phyloP scores from a whole-genome alignment of 2,329 filamentous ascomycete genomes.

The Colletotrichum trifolii region DNA sequence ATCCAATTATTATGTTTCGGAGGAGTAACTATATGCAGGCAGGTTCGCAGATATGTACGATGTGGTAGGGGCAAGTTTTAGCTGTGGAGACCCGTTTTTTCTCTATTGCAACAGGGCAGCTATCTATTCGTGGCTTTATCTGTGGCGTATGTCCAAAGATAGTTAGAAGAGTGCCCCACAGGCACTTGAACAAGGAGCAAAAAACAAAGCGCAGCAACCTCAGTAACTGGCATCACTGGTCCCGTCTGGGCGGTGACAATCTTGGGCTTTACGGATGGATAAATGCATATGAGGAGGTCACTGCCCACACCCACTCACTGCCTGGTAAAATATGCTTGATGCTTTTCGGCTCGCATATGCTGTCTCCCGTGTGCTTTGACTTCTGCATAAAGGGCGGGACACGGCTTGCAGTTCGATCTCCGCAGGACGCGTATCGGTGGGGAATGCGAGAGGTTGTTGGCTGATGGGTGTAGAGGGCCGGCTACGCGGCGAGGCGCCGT shows the following conservation, averaged over 20 bases:
- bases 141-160: too few species aligned
- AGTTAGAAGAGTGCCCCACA: too few species aligned
- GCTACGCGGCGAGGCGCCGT: neutral
- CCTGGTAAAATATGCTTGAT: too few species aligned
- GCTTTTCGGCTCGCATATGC: too few species aligned
- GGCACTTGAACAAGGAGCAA: too few species aligned
- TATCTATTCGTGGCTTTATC: too few species aligned
- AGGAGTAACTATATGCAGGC: slow-evolving; percentile 7
- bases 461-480: slow-evolving; percentile 13
- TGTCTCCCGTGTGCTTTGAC: neutral
- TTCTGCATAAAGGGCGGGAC: neutral
- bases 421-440: slow-evolving; percentile 1
- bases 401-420: slow-evolving; percentile 23
- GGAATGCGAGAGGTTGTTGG: neutral
- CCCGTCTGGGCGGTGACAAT: slow-evolving; percentile 12
- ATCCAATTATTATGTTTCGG: neutral
- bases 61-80: too few species aligned
- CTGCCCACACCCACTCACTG: too few species aligned
- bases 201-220: too few species aligned
- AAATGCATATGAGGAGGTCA: too few species aligned
- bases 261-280: slow-evolving; percentile 2
- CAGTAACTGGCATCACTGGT: neutral
- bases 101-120: too few species aligned
- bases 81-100: too few species aligned
- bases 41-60: neutral